Evolutionary conservation across 202 grass and related monocot genomes (phyloP).

Genomic region (Carex sylvatica): DNA sequence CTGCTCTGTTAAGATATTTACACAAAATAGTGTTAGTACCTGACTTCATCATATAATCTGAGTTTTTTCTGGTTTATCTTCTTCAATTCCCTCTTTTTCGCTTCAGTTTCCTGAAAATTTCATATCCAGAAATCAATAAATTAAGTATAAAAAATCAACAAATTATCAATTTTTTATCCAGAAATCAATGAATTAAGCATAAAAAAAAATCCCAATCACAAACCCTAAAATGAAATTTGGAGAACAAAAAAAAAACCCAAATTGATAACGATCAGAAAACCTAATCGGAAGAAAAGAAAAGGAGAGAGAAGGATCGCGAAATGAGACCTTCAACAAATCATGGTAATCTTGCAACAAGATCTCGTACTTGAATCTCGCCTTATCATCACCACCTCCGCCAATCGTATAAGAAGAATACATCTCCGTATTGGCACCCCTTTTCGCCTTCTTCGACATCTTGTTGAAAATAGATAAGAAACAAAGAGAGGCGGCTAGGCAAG

Average conservation of each 20-base stretch:
- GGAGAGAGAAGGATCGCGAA: neutral
- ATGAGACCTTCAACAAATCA: constrained; percentile 52
- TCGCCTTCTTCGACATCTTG: constrained; percentile 47
- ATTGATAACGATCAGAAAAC: neutral
- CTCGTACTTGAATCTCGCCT: constrained; percentile 35
- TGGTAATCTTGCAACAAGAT: constrained; percentile 51
- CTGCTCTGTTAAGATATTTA: too few species aligned
- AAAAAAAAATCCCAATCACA: neutral
- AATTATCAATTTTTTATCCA: too few species aligned
- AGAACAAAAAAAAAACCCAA: neutral
- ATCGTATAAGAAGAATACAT: constrained; percentile 10
- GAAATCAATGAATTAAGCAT: neutral
- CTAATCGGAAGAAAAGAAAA: neutral
- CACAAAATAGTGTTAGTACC: constrained; percentile 36
- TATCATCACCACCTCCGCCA: constrained; percentile 5
- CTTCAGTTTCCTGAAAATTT: constrained; percentile 55
- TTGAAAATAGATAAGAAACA: constrained; percentile 13
- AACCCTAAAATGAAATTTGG: neutral
- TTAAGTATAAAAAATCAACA: neutral
- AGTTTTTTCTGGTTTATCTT: constrained; percentile 43
- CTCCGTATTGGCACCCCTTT: constrained; percentile 7
- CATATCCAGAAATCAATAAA: neutral
- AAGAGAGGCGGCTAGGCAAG: constrained; percentile 13
- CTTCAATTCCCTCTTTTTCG: constrained; percentile 50
- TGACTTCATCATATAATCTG: constrained; percentile 57